phyloP scores from a whole-genome alignment of 2,329 filamentous ascomycete genomes.

The Hirsutella thompsonii region DNA sequence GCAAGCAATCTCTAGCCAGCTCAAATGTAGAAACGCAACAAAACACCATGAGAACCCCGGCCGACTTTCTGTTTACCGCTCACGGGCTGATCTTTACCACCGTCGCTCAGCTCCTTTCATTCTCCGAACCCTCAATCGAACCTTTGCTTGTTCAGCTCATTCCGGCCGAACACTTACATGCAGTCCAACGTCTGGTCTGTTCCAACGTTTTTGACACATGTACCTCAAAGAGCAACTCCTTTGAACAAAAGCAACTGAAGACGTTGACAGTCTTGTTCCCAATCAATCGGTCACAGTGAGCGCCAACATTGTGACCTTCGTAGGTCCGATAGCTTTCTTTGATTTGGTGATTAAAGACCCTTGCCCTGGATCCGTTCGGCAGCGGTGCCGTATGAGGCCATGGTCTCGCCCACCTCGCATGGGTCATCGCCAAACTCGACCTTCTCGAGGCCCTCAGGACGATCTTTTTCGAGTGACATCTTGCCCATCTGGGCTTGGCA shows the following conservation, averaged over 20 bases:
- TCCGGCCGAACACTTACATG: neutral
- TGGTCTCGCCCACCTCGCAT: slow-evolving; percentile 21
- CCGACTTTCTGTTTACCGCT: no score
- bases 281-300: neutral
- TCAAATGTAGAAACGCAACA: no score
- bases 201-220: neutral
- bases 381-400: slow-evolving; percentile 18
- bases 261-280: neutral
- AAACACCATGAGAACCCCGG: no score
- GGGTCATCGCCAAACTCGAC: slow-evolving; percentile 25
- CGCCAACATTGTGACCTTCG: neutral
- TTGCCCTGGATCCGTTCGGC: slow-evolving; percentile 18
- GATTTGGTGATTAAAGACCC: slow-evolving; percentile 8
- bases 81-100: no score
- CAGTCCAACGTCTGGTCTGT: neutral
- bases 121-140: no score
- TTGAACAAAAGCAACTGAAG: neutral
- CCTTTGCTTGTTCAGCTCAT: no score
- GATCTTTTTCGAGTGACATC: slow-evolving; percentile 22
- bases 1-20: no score
- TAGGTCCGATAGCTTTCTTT: neutral
- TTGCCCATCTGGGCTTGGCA: slow-evolving; percentile 39
- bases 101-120: no score
- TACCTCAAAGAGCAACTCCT: neutral
- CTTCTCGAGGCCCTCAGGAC: slow-evolving; percentile 19